Evolutionary conservation across 1,284 basidiomycete species (phyloP).

Genomic region (Stygiomarasmius scandens): DNA sequence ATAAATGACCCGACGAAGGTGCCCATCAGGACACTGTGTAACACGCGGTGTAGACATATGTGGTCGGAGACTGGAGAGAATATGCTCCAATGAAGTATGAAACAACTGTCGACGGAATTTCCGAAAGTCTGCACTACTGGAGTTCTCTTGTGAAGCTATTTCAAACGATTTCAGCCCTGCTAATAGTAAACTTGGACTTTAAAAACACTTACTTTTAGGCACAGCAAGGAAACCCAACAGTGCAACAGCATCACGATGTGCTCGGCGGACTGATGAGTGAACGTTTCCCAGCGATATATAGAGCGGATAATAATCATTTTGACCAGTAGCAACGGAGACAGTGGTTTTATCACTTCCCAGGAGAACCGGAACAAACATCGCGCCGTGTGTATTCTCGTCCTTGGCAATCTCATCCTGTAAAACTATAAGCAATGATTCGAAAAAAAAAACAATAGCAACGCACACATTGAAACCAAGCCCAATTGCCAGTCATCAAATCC

Average conservation of each 20-base stretch:
- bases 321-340: constrained; percentile 29
- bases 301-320: constrained; percentile 25
- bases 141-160: constrained; percentile 3
- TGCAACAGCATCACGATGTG: constrained; percentile 21
- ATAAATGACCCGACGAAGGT: constrained; percentile 28
- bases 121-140: constrained; percentile 23
- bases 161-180: neutral
- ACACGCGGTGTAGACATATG: constrained; percentile 29
- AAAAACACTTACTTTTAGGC: constrained; percentile 25
- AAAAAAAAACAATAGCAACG: too few species aligned
- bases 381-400: constrained; percentile 14
- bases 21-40: constrained; percentile 26
- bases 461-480: too few species aligned
- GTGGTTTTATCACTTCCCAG: constrained; percentile 28
- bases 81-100: constrained; percentile 25
- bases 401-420: too few species aligned
- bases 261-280: constrained; percentile 25
- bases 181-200: neutral
- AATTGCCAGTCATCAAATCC: too few species aligned
- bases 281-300: constrained; percentile 23
- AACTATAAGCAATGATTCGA: too few species aligned
- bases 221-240: constrained; percentile 28
- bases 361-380: constrained; percentile 20
- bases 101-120: constrained; percentile 29
- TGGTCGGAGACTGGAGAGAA: constrained; percentile 13